These are phyloP conservation scores for Aspergillus sp. DNA, from an alignment of 2,329 filamentous ascomycete genomes.

Conservation along the genomic window DNA sequence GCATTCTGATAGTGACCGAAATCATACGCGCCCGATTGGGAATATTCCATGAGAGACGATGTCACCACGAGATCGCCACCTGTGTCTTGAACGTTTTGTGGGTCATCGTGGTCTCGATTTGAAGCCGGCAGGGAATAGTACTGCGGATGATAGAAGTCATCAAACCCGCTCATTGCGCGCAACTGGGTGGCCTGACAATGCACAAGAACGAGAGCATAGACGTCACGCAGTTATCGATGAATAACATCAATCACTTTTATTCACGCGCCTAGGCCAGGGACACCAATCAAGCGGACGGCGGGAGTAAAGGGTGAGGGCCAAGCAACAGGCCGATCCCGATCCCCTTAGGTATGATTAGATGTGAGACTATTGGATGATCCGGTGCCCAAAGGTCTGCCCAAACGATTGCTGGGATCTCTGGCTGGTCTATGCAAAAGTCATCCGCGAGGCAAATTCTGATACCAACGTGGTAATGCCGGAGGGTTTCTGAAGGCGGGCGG, in stretches of 20 bases:
- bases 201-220: conserved; percentile 1
- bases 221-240: not conserved
- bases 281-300: too few relatives aligned
- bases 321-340: too few relatives aligned
- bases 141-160: conserved; percentile 6
- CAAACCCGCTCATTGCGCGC: conserved; percentile 8
- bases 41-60: conserved; percentile 11
- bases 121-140: not conserved
- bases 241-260: not conserved
- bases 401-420: too few relatives aligned
- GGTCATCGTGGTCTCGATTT: conserved; percentile 8
- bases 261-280: too few relatives aligned
- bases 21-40: conserved; percentile 9
- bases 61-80: conserved; percentile 1
- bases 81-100: not conserved
- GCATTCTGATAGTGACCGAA: conserved; percentile 7
- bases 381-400: too few relatives aligned
- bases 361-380: too few relatives aligned
- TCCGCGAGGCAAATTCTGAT: not conserved
- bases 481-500: not conserved
- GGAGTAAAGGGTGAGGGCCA: too few relatives aligned
- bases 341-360: too few relatives aligned
- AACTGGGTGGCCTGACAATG: conserved; percentile 6
- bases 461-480: too few relatives aligned
- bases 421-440: too few relatives aligned